Evolutionary conservation across 352 stramenopile genomes (phyloP).

Genomic region (Pythium aristosporum): DNA sequence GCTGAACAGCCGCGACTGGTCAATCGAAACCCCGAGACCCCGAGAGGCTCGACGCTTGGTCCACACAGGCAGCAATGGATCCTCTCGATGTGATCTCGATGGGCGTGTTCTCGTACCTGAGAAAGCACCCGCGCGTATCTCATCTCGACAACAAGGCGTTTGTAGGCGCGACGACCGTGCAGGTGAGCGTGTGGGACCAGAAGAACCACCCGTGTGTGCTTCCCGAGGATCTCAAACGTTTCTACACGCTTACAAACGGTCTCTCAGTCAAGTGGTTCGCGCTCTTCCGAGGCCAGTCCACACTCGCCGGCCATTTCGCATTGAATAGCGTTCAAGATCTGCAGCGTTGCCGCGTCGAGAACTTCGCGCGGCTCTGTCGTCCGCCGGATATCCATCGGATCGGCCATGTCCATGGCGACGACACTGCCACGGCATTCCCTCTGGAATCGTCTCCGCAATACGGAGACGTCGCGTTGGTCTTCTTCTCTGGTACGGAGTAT

Average conservation of each 20-base stretch:
- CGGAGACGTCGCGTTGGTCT: constrained; percentile 56
- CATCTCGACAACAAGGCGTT: constrained; percentile 55
- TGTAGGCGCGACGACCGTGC: constrained; percentile 44
- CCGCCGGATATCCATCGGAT: constrained; percentile 41
- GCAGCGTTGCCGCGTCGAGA: constrained; percentile 36
- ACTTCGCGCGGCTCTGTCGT: constrained; percentile 41
- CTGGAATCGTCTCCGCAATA: constrained; percentile 58
- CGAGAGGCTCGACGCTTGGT: no score
- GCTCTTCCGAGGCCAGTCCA: constrained; percentile 39
- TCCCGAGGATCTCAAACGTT: constrained; percentile 65
- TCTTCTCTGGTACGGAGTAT: constrained; percentile 18
- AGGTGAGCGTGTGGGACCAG: constrained; percentile 66
- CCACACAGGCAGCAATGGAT: constrained; percentile 12
- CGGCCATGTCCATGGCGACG: constrained; percentile 25
- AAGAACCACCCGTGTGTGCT: constrained; percentile 58
- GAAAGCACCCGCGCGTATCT: constrained; percentile 51
- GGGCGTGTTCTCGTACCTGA: constrained; percentile 69
- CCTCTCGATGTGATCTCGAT: constrained; percentile 48
- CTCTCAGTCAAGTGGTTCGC: constrained; percentile 75
- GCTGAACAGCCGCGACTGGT: background rate
- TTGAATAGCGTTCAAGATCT: constrained; percentile 66
- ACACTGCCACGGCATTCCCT: constrained; percentile 39
- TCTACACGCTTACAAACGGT: constrained; percentile 68
- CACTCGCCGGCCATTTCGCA: constrained; percentile 63
- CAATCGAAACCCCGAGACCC: background rate